Percentiles rank a stretch among this genome's conserved stretches.
These are phyloP conservation scores for Colletotrichum eremochloae DNA, from an alignment of 2,329 filamentous ascomycete genomes.

Conservation along the genomic window DNA sequence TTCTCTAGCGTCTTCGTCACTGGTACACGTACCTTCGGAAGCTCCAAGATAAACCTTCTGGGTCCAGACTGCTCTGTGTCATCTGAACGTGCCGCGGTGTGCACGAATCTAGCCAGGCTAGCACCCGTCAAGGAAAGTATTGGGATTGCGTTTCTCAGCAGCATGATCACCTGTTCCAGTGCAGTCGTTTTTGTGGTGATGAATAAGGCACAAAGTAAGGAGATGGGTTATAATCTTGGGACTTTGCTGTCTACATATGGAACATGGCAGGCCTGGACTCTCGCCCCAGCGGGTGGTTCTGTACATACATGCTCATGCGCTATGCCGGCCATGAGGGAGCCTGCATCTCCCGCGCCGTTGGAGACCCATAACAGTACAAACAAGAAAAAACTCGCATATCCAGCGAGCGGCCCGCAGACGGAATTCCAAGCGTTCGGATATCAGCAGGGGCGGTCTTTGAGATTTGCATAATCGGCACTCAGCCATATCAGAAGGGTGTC, in stretches of 20 bases:
- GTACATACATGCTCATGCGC: constrained; percentile 8
- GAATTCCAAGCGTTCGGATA: neutral
- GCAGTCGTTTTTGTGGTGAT: neutral
- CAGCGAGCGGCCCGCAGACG: neutral
- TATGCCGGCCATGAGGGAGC: constrained; percentile 21
- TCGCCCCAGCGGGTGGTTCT: neutral
- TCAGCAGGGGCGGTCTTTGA: neutral
- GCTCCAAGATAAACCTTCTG: constrained; percentile 38
- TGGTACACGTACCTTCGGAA: constrained; percentile 10
- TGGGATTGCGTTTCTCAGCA: neutral
- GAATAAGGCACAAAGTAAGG: no score
- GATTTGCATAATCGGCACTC: neutral
- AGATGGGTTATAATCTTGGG: neutral
- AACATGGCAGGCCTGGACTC: neutral
- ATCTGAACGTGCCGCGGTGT: neutral
- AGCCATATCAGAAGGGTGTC: fast-evolving
- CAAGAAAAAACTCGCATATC: neutral
- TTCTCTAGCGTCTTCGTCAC: no score
- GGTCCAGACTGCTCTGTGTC: neutral
- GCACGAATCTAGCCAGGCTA: constrained; percentile 3
- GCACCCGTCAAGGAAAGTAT: constrained; percentile 11
- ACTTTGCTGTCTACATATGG: constrained; percentile 17
- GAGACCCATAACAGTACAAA: constrained; percentile 21
- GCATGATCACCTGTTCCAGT: constrained; percentile 5
- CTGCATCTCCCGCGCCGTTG: constrained; percentile 21